A percentile compares a stretch with the other conserved stretches of the same genome.
Evolutionary conservation across 148 eudicot species (phyloP).

Genomic region (Talinum fruticosum): DNA sequence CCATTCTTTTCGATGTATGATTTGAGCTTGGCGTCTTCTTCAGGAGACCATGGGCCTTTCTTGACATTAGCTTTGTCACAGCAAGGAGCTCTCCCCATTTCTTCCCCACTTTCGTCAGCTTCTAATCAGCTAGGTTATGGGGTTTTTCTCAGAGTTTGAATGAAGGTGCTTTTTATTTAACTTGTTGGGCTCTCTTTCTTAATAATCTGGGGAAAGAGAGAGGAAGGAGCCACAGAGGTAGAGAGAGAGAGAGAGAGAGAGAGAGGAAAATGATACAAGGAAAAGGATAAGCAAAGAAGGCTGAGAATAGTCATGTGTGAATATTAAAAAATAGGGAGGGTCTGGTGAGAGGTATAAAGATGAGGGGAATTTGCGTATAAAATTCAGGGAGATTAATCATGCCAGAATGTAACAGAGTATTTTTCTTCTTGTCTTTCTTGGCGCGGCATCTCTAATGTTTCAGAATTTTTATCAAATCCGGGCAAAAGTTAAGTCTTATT

Average conservation of each 20-base stretch:
- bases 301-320: conserved; percentile 29
- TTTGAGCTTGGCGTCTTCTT: conserved; percentile 40
- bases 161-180: conserved; percentile 10
- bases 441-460: conserved; percentile 24
- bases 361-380: conserved; percentile 3
- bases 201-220: conserved; percentile 20
- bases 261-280: conserved; percentile 19
- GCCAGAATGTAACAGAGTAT: conserved; percentile 26
- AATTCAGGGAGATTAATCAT: conserved; percentile 25
- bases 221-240: conserved; percentile 33
- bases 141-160: conserved; percentile 9
- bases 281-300: conserved; percentile 37
- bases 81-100: conserved; percentile 63
- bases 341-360: conserved; percentile 16
- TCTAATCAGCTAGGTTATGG: not conserved
- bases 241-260: conserved; percentile 27
- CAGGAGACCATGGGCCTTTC: conserved; percentile 46
- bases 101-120: not conserved
- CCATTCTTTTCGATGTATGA: conserved; percentile 35
- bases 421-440: conserved; percentile 33
- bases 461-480: conserved; percentile 13
- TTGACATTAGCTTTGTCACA: conserved; percentile 41
- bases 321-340: conserved; percentile 11
- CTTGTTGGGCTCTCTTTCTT: conserved; percentile 17
- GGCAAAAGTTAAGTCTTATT: conserved; percentile 6